Conservation (phyloP, 768 basidiomycete genomes). For the Podaxis pistillaris region DNA sequence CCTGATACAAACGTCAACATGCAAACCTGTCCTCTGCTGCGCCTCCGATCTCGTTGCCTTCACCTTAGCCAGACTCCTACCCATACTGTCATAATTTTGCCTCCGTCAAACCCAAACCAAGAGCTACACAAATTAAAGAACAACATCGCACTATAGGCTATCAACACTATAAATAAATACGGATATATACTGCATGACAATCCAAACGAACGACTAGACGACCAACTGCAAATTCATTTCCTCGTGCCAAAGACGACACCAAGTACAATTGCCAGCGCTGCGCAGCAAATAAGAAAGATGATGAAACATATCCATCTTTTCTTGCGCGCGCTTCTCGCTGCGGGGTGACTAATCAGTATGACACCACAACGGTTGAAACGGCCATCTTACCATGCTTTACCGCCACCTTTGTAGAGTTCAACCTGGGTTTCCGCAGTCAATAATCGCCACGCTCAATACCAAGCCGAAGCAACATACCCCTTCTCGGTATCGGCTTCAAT, state of each 20-base stretch:
- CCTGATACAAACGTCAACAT: slow-evolving; percentile 2
- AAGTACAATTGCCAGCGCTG: slow-evolving; percentile 58
- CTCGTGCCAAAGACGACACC: slow-evolving; percentile 41
- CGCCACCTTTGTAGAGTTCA: slow-evolving; percentile 62
- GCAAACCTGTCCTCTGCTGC: not conserved
- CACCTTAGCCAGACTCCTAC: not conserved
- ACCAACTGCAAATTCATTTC: slow-evolving; percentile 10
- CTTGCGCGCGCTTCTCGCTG: slow-evolving; percentile 58
- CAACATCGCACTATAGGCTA: not conserved
- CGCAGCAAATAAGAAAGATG: slow-evolving; percentile 51
- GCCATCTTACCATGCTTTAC: slow-evolving; percentile 46
- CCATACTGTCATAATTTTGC: not conserved
- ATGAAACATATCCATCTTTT: slow-evolving; percentile 88
- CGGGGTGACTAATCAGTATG: slow-evolving; percentile 13
- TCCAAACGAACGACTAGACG: not conserved
- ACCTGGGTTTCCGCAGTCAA: slow-evolving; percentile 33
- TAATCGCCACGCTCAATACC: not conserved
- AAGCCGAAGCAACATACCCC: slow-evolving; percentile 47
- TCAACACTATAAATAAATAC: slow-evolving; percentile 6
- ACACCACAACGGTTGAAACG: not conserved
- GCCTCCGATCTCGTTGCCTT: not conserved
- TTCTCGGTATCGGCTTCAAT: slow-evolving; percentile 69
- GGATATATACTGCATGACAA: slow-evolving; percentile 7
- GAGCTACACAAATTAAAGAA: not conserved
- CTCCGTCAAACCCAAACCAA: not conserved